phyloP scores from a whole-genome alignment of 2,329 filamentous ascomycete species.

The Pseudogymnoascus sp. region DNA sequence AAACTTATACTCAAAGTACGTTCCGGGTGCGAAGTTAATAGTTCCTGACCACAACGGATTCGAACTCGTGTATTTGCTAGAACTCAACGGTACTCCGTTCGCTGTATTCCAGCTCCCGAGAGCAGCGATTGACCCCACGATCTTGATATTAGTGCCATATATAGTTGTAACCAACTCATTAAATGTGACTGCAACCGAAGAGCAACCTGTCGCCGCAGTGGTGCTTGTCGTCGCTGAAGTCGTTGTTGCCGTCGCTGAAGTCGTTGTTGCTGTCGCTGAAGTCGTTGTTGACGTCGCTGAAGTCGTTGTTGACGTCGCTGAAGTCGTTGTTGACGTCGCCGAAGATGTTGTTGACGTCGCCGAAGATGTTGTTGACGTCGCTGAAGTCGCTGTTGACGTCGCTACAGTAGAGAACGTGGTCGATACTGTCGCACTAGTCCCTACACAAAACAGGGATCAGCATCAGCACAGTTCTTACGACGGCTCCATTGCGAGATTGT shows the following conservation, averaged over 20 bases:
- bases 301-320: slow-evolving; percentile 16
- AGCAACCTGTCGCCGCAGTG: slow-evolving; percentile 32
- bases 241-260: slow-evolving; percentile 20
- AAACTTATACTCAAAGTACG: slow-evolving; percentile 59
- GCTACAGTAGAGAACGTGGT: background rate
- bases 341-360: too few relatives aligned
- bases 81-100: slow-evolving; percentile 47
- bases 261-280: slow-evolving; percentile 19
- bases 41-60: slow-evolving; percentile 55
- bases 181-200: slow-evolving; percentile 54
- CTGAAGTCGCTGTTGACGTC: too few relatives aligned
- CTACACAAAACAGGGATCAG: background rate
- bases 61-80: slow-evolving; percentile 48
- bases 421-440: background rate
- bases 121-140: slow-evolving; percentile 50
- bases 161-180: slow-evolving; percentile 47
- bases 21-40: slow-evolving; percentile 47
- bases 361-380: too few relatives aligned
- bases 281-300: slow-evolving; percentile 21
- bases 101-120: slow-evolving; percentile 57
- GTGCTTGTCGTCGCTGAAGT: slow-evolving; percentile 22
- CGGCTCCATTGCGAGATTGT: background rate
- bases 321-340: too few relatives aligned
- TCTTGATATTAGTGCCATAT: slow-evolving; percentile 56
- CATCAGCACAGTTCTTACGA: background rate